Base-by-base conservation (phyloP, 148 eudicot genomes). In the Linanthus parryae region DNA sequence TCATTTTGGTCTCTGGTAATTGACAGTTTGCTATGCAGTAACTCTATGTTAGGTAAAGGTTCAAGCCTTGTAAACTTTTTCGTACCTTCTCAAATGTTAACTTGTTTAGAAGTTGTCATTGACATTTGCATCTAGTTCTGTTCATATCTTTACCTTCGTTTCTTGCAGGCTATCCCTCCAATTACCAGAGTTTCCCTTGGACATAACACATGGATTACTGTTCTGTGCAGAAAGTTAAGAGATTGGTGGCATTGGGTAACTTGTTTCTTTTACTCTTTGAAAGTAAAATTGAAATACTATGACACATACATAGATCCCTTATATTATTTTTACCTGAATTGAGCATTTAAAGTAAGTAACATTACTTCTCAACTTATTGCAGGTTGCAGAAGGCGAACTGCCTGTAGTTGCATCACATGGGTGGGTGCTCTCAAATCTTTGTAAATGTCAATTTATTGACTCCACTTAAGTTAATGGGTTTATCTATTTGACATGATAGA, bases 181-280 rank as follows among this genome's bases (percentile, higher is more conserved):
- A 63, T 92, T 62, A 82, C 75, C 44, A 75, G 99, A 54, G 76
- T 77, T 91, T 94, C 96, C 38, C 83, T 85, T 46, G 94, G 95
- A 31, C 94, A 69, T 20, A 78, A 73, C 61, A 92, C 99, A 27
- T 92, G 99, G 99, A 70, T 92, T n/a, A 88, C 95, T 16, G 91
- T 92, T 60, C 65, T 92, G 20, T 92, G 99, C 76, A 67, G 95
- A 78, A 92, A 92, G 61, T 64, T 92, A 81, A 80, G 91, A 68
- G 95, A 92, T 64, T 92, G 99, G 99, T 92, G 99, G 99, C 83
- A 81, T 62, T 92, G 99, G 99, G 99, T 92, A 88, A 68, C 46
- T n/a, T 23, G 26, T 27, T 40, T 31, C 21, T 35, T 16, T 40
- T 1, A 8, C 54, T 35, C 20, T 12, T 56, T 27, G 54, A 48